phyloP scores from a whole-genome alignment of 495 filamentous ascomycete species.

The Penicillium goetzii region DNA sequence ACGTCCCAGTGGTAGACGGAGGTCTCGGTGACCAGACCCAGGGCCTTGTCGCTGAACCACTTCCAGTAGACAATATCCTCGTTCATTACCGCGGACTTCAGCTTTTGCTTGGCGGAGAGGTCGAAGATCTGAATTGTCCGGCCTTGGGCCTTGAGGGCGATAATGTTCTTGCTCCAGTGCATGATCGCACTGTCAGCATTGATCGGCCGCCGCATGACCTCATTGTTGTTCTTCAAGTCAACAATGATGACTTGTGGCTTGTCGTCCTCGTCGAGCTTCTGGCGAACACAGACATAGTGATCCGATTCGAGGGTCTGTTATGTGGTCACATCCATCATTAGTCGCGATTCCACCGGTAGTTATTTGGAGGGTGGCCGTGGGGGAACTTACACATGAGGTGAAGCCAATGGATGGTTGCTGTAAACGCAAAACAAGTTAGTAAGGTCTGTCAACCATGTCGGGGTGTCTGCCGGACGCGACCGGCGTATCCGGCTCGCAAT shows the following conservation, averaged over 20 bases:
- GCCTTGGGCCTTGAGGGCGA: slow-evolving; percentile 89
- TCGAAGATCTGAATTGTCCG: slow-evolving; percentile 98
- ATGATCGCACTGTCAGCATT: slow-evolving; percentile 99
- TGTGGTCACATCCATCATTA: slow-evolving; percentile 21
- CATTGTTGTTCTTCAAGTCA: slow-evolving; percentile 92
- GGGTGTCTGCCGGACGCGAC: slow-evolving; percentile 21
- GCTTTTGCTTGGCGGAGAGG: slow-evolving; percentile 82
- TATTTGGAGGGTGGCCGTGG: slow-evolving; percentile 11
- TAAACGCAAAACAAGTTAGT: slow-evolving; percentile 42
- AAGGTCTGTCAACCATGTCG: slow-evolving; percentile 22
- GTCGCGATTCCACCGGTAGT: slow-evolving; percentile 10
- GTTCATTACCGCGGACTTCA: slow-evolving; percentile 92
- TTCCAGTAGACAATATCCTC: slow-evolving; percentile 99
- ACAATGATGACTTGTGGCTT: slow-evolving; percentile 95
- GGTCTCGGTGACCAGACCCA: slow-evolving; percentile 88
- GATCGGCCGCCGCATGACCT: slow-evolving; percentile 90
- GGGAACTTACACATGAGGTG: slow-evolving; percentile 84
- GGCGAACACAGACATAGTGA: slow-evolving; percentile 90
- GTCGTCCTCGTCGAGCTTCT: slow-evolving; percentile 79
- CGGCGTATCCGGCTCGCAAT: slow-evolving; percentile 27
- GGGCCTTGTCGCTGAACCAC: slow-evolving; percentile 86
- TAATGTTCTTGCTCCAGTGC: slow-evolving; percentile 96
- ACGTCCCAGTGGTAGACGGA: slow-evolving; percentile 98
- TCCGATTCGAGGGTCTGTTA: slow-evolving; percentile 95
- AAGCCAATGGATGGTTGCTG: slow-evolving; percentile 88